phyloP scores from a whole-genome alignment of 2,329 filamentous ascomycete species.

The Penicillium sp. region DNA sequence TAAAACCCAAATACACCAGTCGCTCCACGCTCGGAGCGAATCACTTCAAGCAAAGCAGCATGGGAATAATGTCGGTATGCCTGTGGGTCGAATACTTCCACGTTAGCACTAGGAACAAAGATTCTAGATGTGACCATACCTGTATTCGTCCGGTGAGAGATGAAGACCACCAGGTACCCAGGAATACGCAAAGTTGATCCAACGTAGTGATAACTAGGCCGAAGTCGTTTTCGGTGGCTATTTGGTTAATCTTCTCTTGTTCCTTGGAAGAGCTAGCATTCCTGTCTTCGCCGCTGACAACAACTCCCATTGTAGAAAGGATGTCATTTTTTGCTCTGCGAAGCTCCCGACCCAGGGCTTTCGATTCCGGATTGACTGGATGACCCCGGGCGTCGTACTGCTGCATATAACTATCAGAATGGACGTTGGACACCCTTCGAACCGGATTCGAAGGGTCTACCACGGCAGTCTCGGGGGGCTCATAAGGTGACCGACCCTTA shows the following conservation, averaged over 20 bases:
- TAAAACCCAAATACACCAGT: constrained; percentile 39
- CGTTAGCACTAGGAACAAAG: constrained; percentile 3
- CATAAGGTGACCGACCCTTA: constrained; percentile 48
- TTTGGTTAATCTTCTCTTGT: constrained; percentile 37
- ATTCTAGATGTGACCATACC: constrained; percentile 23
- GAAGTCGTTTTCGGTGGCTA: constrained; percentile 44
- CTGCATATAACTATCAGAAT: constrained; percentile 46
- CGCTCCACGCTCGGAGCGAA: constrained; percentile 36
- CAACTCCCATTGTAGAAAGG: constrained; percentile 49
- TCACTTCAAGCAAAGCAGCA: constrained; percentile 35
- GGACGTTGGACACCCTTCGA: constrained; percentile 25
- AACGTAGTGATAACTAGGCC: constrained; percentile 42
- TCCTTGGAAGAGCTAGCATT: constrained; percentile 36
- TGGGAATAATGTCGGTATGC: constrained; percentile 40
- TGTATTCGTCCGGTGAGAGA: constrained; percentile 39
- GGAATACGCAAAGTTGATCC: constrained; percentile 42
- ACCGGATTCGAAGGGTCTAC: constrained; percentile 21
- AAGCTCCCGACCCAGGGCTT: constrained; percentile 38
- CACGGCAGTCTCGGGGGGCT: constrained; percentile 36
- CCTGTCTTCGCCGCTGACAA: constrained; percentile 43
- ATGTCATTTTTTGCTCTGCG: constrained; percentile 52
- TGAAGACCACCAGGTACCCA: constrained; percentile 44
- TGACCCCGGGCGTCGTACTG: constrained; percentile 49
- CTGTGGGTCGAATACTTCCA: constrained; percentile 19
- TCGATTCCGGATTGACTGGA: constrained; percentile 46